A percentile compares a stretch with the other conserved stretches of the same genome.
Conservation (phyloP, 2,329 filamentous ascomycete species). For the Thielaviopsis ethacetica region DNA sequence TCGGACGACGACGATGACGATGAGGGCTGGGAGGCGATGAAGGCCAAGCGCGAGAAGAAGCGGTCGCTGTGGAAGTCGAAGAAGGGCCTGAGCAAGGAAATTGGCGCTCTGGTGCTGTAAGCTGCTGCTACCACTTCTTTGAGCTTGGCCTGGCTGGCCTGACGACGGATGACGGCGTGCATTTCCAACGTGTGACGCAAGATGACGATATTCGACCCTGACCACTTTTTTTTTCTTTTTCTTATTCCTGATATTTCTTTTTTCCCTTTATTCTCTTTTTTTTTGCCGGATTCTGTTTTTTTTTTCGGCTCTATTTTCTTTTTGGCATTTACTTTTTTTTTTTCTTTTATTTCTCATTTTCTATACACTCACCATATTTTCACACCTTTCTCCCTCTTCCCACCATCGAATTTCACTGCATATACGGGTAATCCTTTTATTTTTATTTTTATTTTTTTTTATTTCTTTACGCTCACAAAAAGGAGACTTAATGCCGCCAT, state of each 20-base stretch:
- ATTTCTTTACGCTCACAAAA: too few species aligned
- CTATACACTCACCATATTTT: background rate
- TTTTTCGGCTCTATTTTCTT: background rate
- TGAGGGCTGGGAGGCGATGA: slow-evolving; percentile 54
- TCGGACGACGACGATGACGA: slow-evolving; percentile 42
- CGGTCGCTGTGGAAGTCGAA: slow-evolving; percentile 48
- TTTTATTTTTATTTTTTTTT: background rate
- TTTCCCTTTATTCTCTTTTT: background rate
- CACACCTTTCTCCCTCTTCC: too few species aligned
- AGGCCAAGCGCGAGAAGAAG: slow-evolving; percentile 52
- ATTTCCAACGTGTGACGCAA: background rate
- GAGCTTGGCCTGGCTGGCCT: background rate
- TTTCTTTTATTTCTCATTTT: slow-evolving; percentile 5
- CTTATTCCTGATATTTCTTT: background rate
- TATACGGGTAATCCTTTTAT: background rate
- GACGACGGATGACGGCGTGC: background rate
- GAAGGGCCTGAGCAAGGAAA: slow-evolving; percentile 33
- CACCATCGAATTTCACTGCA: background rate
- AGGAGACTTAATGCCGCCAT: background rate
- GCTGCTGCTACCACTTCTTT: background rate
- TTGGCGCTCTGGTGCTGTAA: slow-evolving; percentile 29
- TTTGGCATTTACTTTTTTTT: slow-evolving; percentile 1
- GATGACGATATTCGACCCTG: slow-evolving; percentile 3
- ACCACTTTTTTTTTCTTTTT: background rate
- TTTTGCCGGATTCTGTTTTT: background rate